These are phyloP conservation scores for Mucor irregularis DNA, from an alignment of 371 early-diverging fungal species.

Conservation along the genomic window DNA sequence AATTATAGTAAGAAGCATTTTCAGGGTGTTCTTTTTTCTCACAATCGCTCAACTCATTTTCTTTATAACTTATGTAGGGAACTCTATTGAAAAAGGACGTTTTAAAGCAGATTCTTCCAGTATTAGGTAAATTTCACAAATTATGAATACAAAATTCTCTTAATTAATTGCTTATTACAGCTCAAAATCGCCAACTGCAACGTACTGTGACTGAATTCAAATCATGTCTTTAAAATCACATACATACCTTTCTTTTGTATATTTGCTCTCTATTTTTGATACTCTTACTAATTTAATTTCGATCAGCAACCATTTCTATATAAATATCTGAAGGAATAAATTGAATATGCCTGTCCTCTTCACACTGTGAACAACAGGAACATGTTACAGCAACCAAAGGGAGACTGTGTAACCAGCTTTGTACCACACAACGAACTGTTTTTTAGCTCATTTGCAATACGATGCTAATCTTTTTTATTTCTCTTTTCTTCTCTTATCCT, in stretches of 20 bases:
- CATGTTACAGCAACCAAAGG: conserved; percentile 11
- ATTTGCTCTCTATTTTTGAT: neutral
- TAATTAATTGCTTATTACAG: conserved; percentile 16
- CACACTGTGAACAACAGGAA: conserved; percentile 19
- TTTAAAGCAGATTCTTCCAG: conserved; percentile 46
- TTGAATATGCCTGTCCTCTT: too few relatives aligned
- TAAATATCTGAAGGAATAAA: too few relatives aligned
- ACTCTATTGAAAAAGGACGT: conserved; percentile 50
- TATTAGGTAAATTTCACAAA: conserved; percentile 26
- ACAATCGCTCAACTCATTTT: too few relatives aligned
- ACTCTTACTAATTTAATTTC: too few relatives aligned
- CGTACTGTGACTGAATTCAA: conserved; percentile 43
- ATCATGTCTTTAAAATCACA: conserved; percentile 5
- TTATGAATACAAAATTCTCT: neutral
- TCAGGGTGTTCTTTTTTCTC: too few relatives aligned
- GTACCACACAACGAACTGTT: conserved; percentile 4
- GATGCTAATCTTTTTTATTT: neutral
- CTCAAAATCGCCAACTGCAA: conserved; percentile 51
- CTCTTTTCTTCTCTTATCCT: neutral
- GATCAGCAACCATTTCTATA: too few relatives aligned
- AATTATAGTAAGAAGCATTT: conserved; percentile 23
- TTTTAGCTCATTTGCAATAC: conserved; percentile 9
- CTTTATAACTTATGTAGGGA: conserved; percentile 6
- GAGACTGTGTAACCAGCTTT: neutral
- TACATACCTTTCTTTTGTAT: neutral